Percentiles rank a stretch among this genome's conserved stretches.
These are phyloP conservation scores for Kwoniella shivajii DNA, from an alignment of 1,284 basidiomycete species.

Conservation along the genomic window DNA sequence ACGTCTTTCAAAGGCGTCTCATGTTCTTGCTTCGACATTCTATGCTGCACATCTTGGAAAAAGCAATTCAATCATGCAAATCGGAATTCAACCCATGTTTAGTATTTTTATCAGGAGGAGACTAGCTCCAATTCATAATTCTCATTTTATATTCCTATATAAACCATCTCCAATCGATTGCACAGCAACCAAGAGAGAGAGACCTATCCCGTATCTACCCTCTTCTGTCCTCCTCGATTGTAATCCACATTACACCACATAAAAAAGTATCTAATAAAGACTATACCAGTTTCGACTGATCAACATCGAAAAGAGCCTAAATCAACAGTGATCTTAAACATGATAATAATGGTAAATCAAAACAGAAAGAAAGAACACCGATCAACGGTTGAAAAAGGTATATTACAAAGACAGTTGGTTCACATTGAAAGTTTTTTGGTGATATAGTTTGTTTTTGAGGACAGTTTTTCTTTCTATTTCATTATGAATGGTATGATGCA, in stretches of 20 bases:
- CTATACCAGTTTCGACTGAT: too few relatives aligned
- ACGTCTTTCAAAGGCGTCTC: too few relatives aligned
- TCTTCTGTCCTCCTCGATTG: background rate
- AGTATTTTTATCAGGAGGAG: slow-evolving; percentile 5
- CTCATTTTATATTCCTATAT: background rate
- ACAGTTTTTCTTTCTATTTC: slow-evolving; percentile 1
- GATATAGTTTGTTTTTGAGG: background rate
- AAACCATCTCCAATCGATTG: background rate
- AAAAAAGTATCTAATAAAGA: too few relatives aligned
- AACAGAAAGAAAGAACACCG: background rate
- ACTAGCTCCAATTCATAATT: slow-evolving; percentile 19
- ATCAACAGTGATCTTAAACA: too few relatives aligned
- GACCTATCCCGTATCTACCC: background rate
- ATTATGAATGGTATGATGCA: slow-evolving; percentile 1
- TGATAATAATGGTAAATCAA: background rate
- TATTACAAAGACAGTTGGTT: too few relatives aligned
- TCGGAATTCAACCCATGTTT: too few relatives aligned
- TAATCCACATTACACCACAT: background rate
- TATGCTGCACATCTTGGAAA: too few relatives aligned
- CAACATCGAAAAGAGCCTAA: background rate
- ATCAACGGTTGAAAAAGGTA: too few relatives aligned
- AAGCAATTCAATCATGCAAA: too few relatives aligned
- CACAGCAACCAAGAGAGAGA: slow-evolving; percentile 3
- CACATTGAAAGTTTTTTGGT: too few relatives aligned
- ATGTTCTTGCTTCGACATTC: too few relatives aligned